Evolutionary conservation across 495 filamentous ascomycete genomes (phyloP).

Genomic region (Aspergillus nanangensis): DNA sequence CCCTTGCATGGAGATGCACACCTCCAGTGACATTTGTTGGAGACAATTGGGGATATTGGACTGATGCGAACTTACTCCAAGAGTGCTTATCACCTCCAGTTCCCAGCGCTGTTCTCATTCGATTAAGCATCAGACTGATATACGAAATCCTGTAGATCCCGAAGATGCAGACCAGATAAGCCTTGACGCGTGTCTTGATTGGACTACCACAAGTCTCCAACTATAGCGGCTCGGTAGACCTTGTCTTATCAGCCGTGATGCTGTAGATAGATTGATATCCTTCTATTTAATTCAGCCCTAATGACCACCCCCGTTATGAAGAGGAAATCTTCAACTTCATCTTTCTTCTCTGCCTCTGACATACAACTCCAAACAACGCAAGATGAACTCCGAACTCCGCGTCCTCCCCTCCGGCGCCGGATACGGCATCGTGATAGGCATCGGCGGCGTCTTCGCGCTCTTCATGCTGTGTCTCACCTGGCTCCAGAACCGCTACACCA

Average conservation of each 20-base stretch:
- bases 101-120: background rate
- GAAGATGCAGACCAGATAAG: background rate
- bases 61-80: no score
- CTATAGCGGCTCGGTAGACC: no score
- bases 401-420: constrained; percentile 30
- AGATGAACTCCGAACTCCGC: constrained; percentile 17
- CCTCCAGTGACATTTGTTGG: no score
- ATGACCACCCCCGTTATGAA: no score
- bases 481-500: constrained; percentile 44
- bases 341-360: no score
- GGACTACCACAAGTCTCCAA: no score
- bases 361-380: no score
- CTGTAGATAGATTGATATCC: background rate
- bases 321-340: background rate
- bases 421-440: constrained; percentile 48
- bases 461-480: constrained; percentile 41
- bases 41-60: no score
- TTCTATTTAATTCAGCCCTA: no score
- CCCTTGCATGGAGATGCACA: no score
- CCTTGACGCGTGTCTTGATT: background rate
- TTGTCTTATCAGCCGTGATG: background rate
- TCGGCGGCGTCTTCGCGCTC: constrained; percentile 40
- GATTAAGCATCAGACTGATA: background rate
- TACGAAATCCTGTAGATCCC: background rate
- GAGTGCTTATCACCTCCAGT: no score